Base-by-base conservation (phyloP, 768 basidiomycete species). In the Pisolithus orientalis region DNA sequence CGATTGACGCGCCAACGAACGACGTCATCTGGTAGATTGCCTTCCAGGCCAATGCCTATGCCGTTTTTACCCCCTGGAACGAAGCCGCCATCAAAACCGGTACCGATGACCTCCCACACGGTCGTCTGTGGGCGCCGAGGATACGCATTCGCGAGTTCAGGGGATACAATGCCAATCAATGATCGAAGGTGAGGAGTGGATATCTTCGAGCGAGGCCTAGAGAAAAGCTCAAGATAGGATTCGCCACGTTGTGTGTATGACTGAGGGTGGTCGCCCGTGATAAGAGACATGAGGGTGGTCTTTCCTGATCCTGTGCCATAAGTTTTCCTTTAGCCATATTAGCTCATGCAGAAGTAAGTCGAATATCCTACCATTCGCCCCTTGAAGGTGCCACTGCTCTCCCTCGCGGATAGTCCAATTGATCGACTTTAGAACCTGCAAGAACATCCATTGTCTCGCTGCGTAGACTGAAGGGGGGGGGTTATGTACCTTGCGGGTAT, bases 181-280 rank as follows among this genome's bases (percentile, higher is more conserved):
- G 78, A 72, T 52, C 79, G 80, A 24, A 94, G 76, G 44, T 74
- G 68, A 0, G 85, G 76, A 0, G 91, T 94, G 0, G 95, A 78
- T 44, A 83, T 81, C 2, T 71, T 70, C 10, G 76, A 67, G 6
- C 93, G 84, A 3, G 83, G 84, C 28, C 74, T 72, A 42, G 75
- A 74, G 58, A 90, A 85, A 54, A 91, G 75, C 10, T 63, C 62
- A 16, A 90, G 74, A 25, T 71, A 71, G 52, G 76, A 56, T 66
- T 59, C 51, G 29, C 53, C 53, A 27, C 66, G 65, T 62, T 91
- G 89, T 5, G 84, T 85, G 72, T 87, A 98, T 1, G 95, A 97
- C 55, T 93, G 90, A 0, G 95, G 95, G 66, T 98, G 95, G 64
- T 95, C 93, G 25, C 95, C 95, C 0, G 92, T 92, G 38, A 99